phyloP scores from a whole-genome alignment of 257 asterid genomes.

The Solanum ossicruentum region DNA sequence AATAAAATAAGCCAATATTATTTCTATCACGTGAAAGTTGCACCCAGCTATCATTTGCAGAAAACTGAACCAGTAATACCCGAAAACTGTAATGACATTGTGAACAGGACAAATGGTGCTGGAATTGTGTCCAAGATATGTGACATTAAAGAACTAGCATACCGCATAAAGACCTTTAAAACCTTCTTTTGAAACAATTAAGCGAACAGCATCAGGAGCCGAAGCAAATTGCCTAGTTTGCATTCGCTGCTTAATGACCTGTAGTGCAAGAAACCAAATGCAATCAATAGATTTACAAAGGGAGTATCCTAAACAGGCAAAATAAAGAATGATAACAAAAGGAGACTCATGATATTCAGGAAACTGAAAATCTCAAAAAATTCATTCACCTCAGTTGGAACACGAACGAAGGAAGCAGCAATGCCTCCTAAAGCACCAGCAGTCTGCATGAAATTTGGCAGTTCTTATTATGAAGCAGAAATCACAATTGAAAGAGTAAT shows the following conservation, averaged over 20 bases:
- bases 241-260: constrained; percentile 98
- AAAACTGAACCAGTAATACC: neutral
- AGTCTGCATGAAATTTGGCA: constrained; percentile 28
- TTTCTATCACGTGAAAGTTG: neutral
- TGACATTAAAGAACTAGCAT: constrained; percentile 3
- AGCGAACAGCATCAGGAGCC: constrained; percentile 80
- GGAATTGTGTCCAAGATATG: neutral
- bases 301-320: neutral
- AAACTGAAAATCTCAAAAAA: neutral
- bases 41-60: neutral
- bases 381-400: constrained; percentile 76
- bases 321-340: neutral
- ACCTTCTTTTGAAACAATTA: constrained; percentile 75
- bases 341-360: neutral
- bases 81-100: neutral
- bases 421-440: constrained; percentile 97
- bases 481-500: neutral
- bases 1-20: neutral
- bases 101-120: neutral
- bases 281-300: neutral
- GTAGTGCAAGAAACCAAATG: constrained; percentile 14
- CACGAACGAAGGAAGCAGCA: constrained; percentile 94
- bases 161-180: constrained; percentile 95
- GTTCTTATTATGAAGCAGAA: neutral
- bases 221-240: constrained; percentile 91